phyloP scores from a whole-genome alignment of 768 basidiomycete genomes.

The Boletus fagicola region DNA sequence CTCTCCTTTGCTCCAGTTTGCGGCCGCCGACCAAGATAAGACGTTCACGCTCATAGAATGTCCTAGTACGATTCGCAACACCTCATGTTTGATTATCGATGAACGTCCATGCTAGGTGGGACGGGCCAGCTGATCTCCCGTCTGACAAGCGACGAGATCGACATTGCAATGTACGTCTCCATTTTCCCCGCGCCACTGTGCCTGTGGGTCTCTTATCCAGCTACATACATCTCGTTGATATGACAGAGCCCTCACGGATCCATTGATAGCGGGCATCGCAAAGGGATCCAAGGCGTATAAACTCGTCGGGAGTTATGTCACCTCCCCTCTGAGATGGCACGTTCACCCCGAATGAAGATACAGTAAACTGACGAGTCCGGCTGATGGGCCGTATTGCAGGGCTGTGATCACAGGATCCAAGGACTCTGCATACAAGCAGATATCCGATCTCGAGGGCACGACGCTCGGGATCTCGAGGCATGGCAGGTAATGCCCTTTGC shows the following conservation, averaged over 20 bases:
- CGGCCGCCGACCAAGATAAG: slow-evolving; percentile 60
- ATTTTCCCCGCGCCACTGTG: slow-evolving; percentile 1
- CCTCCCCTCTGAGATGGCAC: slow-evolving; percentile 84
- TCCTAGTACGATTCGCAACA: slow-evolving; percentile 54
- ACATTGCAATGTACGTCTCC: slow-evolving; percentile 69
- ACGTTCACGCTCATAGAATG: slow-evolving; percentile 88
- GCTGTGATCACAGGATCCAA: slow-evolving; percentile 84
- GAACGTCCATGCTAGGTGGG: slow-evolving; percentile 51
- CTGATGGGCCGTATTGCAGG: slow-evolving; percentile 44
- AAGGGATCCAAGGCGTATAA: slow-evolving; percentile 87
- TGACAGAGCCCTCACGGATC: slow-evolving; percentile 81
- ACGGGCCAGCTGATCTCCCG: slow-evolving; percentile 82
- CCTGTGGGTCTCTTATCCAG: background rate
- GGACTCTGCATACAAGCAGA: slow-evolving; percentile 63
- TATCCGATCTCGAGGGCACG: slow-evolving; percentile 75
- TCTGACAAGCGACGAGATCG: slow-evolving; percentile 72
- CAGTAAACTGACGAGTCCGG: background rate
- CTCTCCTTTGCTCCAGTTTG: slow-evolving; percentile 86
- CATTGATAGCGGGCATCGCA: slow-evolving; percentile 88
- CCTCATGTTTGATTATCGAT: slow-evolving; percentile 20
- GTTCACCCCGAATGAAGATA: slow-evolving; percentile 8
- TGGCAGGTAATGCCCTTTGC: slow-evolving; percentile 57
- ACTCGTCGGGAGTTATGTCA: slow-evolving; percentile 89
- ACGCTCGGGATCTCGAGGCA: slow-evolving; percentile 85
- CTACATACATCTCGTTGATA: background rate